Evolutionary conservation across 1,139 yeast genomes (phyloP), one percentile per base, ranked within the genome.

Genomic region (Lodderomyces pseudojiufengensis): DNA sequence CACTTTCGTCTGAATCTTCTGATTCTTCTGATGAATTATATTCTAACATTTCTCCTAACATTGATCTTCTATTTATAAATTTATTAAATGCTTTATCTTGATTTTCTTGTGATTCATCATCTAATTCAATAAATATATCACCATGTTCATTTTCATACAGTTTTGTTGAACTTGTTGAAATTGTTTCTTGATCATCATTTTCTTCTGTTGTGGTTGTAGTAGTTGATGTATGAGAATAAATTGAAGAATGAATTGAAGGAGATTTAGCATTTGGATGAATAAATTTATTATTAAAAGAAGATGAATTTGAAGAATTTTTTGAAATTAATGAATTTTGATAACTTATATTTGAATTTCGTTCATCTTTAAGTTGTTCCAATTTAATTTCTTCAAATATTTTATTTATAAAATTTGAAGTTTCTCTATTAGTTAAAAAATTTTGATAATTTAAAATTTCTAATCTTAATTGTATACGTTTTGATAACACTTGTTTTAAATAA

Each of bases 41-140:
- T 38, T 68, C 75, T 38, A 70, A 55, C 76, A 70, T 69, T 11
- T 69, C 74, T 15, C 73, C 71, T 41, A 70, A 52, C 52, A 70
- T 60, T 3, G 73, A 66, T 40, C 68, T 59, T 40, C 76, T 55
- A 45, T 69, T 62, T 35, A 41, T 37, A 10, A 37, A 37, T 21
- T 29, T 28, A 9, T 35, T 29, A 28, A 47, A 47, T 24, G 43
- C 48, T 18, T n/a, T n/a, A n/a, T 18, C 20, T 18, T 18, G 20
- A 18, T 18, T 5, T 18, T 18, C 6, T 18, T n/a, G n/a, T n/a
- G n/a, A n/a, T 22, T 35, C 39, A 24, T 46, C 46, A 21, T 36
- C 37, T 4, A 36, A 31, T 30, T 40, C 42, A 32, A 32, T 21
- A 18, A 31, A 31, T 4, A 31, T 13, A 24, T 31, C 33, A 6